Percentiles rank a stretch among this genome's conserved stretches.
Evolutionary conservation across 805 yeast genomes (phyloP).

Genomic region (Candida succiphila): DNA sequence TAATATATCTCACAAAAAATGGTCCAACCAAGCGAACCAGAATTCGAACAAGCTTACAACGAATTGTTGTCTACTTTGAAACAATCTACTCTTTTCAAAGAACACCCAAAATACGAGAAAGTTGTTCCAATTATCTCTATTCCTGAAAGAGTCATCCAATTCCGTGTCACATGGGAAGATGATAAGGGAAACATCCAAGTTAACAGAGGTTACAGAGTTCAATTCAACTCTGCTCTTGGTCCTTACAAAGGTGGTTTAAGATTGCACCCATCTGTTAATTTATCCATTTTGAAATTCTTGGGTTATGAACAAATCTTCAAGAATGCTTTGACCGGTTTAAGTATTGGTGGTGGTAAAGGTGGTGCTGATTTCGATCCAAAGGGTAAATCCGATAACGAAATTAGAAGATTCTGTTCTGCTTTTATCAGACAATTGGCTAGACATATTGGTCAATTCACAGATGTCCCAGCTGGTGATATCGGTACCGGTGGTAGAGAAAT

Average conservation of each 20-base stretch:
- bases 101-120: slow-evolving; percentile 83
- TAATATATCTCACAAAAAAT: slow-evolving; percentile 21
- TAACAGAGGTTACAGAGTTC: slow-evolving; percentile 97
- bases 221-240: slow-evolving; percentile 96
- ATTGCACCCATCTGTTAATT: slow-evolving; percentile 94
- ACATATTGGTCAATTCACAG: slow-evolving; percentile 95
- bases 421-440: slow-evolving; percentile 94
- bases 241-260: slow-evolving; percentile 99
- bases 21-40: slow-evolving; percentile 92
- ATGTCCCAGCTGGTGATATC: slow-evolving; percentile 99
- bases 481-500: slow-evolving; percentile 97
- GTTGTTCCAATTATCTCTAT: slow-evolving; percentile 84
- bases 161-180: slow-evolving; percentile 97
- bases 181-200: slow-evolving; percentile 88
- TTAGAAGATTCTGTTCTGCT: slow-evolving; percentile 92
- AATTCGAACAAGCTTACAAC: slow-evolving; percentile 96
- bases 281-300: slow-evolving; percentile 88
- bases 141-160: slow-evolving; percentile 94
- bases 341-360: slow-evolving; percentile 99
- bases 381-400: slow-evolving; percentile 86
- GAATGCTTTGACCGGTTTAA: slow-evolving; percentile 93
- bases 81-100: slow-evolving; percentile 82
- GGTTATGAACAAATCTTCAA: slow-evolving; percentile 98
- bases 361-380: slow-evolving; percentile 98
- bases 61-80: slow-evolving; percentile 83